Evolutionary conservation across 2,329 filamentous ascomycete species (phyloP).

Genomic region (Fusarium subglutinans): DNA sequence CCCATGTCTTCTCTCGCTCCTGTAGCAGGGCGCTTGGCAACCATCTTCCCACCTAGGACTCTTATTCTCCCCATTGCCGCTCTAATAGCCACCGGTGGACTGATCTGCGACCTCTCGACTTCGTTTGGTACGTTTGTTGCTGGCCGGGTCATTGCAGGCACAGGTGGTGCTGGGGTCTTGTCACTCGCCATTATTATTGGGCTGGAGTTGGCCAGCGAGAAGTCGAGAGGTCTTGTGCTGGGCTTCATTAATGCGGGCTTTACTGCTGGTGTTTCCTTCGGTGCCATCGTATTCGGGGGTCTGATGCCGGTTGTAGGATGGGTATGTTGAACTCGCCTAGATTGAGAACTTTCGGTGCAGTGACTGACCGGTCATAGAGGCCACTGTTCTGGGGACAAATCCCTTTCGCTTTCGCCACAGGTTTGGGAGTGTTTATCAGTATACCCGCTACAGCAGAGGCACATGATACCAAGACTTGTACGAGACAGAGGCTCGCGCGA

Average conservation of each 20-base stretch:
- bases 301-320: constrained; percentile 73
- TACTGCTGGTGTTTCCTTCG: constrained; percentile 75
- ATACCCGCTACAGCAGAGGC: constrained; percentile 60
- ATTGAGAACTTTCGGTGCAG: neutral
- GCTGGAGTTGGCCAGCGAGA: constrained; percentile 75
- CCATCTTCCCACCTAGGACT: constrained; percentile 75
- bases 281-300: constrained; percentile 75
- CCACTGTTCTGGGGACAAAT: constrained; percentile 78
- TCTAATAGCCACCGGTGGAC: constrained; percentile 67
- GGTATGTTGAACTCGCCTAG: constrained; percentile 58
- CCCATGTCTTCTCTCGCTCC: constrained; percentile 71
- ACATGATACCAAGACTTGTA: constrained; percentile 39
- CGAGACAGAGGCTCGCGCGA: constrained; percentile 64
- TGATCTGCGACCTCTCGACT: constrained; percentile 70
- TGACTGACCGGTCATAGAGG: constrained; percentile 57
- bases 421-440: constrained; percentile 69
- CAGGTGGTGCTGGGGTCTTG: constrained; percentile 77
- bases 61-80: constrained; percentile 71
- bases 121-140: constrained; percentile 71
- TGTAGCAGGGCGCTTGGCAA: constrained; percentile 75
- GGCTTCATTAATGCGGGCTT: constrained; percentile 78
- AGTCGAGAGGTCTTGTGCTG: constrained; percentile 75
- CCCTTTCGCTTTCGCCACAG: constrained; percentile 69
- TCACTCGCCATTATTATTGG: constrained; percentile 79
- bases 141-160: constrained; percentile 73